Conservation (phyloP, 179 eudicot species). For the Amaranthus tricolor region DNA sequence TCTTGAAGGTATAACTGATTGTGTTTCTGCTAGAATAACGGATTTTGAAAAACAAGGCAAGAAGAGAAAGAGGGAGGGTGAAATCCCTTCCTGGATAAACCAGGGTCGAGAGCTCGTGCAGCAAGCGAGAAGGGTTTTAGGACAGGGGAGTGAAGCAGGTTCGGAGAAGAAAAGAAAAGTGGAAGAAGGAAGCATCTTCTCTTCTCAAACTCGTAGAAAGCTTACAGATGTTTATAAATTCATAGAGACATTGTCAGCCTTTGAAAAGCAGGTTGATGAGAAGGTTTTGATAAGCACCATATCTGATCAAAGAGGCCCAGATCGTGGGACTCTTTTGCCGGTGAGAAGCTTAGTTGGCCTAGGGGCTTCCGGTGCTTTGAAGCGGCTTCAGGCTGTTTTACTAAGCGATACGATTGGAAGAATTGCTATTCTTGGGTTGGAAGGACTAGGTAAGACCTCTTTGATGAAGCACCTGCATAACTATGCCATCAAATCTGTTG, state of each 20-base stretch:
- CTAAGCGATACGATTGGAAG: background rate
- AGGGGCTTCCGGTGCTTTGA: background rate
- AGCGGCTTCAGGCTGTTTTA: background rate
- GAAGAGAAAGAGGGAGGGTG: slow-evolving; percentile 12
- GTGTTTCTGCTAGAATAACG: background rate
- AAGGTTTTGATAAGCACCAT: background rate
- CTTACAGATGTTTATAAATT: background rate
- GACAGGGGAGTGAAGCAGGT: background rate
- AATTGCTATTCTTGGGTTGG: background rate
- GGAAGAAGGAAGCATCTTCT: no score
- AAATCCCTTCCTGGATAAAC: background rate
- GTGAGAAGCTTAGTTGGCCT: slow-evolving; percentile 9
- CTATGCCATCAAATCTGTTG: background rate
- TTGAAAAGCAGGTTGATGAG: background rate
- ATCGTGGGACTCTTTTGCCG: slow-evolving; percentile 7
- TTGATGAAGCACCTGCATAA: slow-evolving; percentile 15
- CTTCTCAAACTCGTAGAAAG: no score
- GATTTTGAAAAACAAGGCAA: background rate
- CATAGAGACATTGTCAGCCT: background rate
- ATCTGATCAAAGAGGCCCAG: background rate
- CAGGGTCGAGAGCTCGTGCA: background rate
- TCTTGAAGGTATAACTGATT: background rate
- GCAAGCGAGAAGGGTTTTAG: background rate
- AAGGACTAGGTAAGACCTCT: slow-evolving; percentile 11
- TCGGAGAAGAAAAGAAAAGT: background rate